Evolutionary conservation across 768 basidiomycete genomes (phyloP).

Genomic region (Pleurotus cornucopiae): DNA sequence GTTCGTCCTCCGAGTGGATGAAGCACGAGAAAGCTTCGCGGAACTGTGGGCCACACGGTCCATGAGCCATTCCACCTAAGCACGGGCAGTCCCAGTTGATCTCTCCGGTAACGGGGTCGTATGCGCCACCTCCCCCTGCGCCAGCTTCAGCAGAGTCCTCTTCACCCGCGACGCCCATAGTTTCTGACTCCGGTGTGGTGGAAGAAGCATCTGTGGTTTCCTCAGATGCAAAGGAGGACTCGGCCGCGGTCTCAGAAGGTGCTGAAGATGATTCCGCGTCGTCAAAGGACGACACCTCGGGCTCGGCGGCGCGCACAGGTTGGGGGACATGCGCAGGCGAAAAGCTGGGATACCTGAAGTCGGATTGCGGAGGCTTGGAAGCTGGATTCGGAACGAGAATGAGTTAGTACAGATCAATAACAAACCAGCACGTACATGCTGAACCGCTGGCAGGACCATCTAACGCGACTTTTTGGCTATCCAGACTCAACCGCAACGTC

Average conservation of each 20-base stretch:
- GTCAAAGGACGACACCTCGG: neutral
- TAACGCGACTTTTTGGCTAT: constrained; percentile 39
- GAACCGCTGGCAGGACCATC: constrained; percentile 30
- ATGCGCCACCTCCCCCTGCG: constrained; percentile 49
- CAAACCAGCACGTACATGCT: constrained; percentile 19
- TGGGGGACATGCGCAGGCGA: neutral
- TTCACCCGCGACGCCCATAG: neutral
- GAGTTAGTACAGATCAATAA: neutral
- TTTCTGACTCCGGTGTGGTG: neutral
- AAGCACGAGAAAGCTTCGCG: constrained; percentile 97
- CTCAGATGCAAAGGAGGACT: neutral
- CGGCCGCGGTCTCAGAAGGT: neutral
- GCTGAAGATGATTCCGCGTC: neutral
- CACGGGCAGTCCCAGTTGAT: constrained; percentile 99
- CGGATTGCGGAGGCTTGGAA: neutral
- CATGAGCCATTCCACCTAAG: constrained; percentile 97
- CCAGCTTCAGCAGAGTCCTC: constrained; percentile 17
- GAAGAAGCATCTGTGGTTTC: neutral
- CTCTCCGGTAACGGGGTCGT: constrained; percentile 95
- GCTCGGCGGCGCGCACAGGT: neutral
- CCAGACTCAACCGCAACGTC: constrained; percentile 42
- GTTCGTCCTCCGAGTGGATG: constrained; percentile 88
- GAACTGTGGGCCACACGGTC: constrained; percentile 92
- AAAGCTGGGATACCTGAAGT: constrained; percentile 6
- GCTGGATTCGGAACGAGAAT: neutral